These are phyloP conservation scores for Xylariaceae sp. DNA, from an alignment of 2,329 filamentous ascomycete species.

Conservation along the genomic window DNA sequence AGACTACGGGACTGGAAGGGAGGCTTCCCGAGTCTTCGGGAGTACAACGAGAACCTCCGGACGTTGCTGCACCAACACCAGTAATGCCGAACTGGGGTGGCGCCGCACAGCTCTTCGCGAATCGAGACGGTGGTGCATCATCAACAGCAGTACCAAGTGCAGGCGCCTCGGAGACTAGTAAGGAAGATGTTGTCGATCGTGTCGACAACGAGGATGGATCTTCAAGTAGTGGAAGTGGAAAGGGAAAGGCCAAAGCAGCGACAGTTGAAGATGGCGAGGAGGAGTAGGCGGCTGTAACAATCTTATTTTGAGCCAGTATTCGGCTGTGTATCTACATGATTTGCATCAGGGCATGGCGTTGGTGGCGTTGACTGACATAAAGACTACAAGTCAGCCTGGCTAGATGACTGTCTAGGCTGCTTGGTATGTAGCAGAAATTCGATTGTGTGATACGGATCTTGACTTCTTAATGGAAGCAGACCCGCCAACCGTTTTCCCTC, in stretches of 20 bases:
- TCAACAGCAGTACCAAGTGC: slow-evolving; percentile 2
- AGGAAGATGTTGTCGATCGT: slow-evolving; percentile 2
- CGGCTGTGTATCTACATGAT: slow-evolving; percentile 3
- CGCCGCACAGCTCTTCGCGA: slow-evolving; percentile 43
- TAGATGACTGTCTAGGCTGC: too few species aligned
- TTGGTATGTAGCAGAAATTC: too few species aligned
- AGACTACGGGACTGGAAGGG: too few species aligned
- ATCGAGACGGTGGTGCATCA: neutral
- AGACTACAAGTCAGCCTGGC: too few species aligned
- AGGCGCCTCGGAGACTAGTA: slow-evolving; percentile 4
- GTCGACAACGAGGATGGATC: slow-evolving; percentile 13
- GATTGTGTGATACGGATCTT: too few species aligned
- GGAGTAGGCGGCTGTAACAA: slow-evolving; percentile 4
- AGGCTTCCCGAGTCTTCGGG: too few species aligned
- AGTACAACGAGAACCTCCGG: slow-evolving; percentile 19
- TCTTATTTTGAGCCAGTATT: neutral
- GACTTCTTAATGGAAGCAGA: too few species aligned
- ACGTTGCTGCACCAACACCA: slow-evolving; percentile 45
- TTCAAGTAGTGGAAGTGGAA: slow-evolving; percentile 11
- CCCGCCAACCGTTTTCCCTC: too few species aligned
- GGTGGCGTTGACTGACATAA: slow-evolving; percentile 10
- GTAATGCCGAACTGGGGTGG: slow-evolving; percentile 48
- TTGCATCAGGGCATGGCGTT: slow-evolving; percentile 28
- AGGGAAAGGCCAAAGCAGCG: slow-evolving; percentile 25
- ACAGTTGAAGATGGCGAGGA: slow-evolving; percentile 23